Evolutionary conservation across 2,329 filamentous ascomycete genomes (phyloP).

Genomic region (Mollisia scopiformis): DNA sequence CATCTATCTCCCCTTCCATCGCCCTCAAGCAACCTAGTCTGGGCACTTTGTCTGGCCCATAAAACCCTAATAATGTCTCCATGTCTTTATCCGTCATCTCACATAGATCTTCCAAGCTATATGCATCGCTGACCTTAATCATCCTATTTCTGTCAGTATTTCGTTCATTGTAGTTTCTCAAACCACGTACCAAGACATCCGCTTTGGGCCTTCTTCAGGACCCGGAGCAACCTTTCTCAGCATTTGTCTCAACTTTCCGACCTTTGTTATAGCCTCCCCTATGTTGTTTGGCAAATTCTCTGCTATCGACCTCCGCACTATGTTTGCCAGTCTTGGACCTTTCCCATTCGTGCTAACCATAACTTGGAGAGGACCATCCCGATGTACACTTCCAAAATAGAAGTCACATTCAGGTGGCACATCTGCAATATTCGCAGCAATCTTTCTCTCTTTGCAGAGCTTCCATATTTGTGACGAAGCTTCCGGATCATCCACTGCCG

Average conservation of each 20-base stretch:
- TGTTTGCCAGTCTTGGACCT: conserved; percentile 86
- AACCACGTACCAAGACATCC: conserved; percentile 79
- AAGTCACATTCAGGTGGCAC: conserved; percentile 97
- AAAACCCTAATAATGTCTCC: conserved; percentile 79
- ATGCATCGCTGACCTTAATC: conserved; percentile 86
- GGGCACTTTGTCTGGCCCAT: conserved; percentile 59
- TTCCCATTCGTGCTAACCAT: conserved; percentile 99
- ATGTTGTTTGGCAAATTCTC: conserved; percentile 74
- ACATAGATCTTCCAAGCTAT: conserved; percentile 83
- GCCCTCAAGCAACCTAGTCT: conserved; percentile 56
- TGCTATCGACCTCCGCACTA: conserved; percentile 83
- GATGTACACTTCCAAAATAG: conserved; percentile 95
- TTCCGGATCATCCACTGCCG: conserved; percentile 88
- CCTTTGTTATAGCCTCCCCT: conserved; percentile 82
- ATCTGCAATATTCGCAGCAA: conserved; percentile 95
- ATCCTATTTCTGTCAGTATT: conserved; percentile 64
- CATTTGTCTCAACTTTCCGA: conserved; percentile 79
- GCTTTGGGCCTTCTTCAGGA: conserved; percentile 74
- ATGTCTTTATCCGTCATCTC: conserved; percentile 83
- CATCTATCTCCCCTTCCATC: conserved; percentile 45
- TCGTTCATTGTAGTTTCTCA: conserved; percentile 6
- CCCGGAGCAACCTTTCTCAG: conserved; percentile 76
- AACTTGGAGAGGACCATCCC: conserved; percentile 92
- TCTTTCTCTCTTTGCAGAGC: conserved; percentile 81
- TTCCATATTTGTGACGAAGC: conserved; percentile 94